A percentile compares a stretch with the other conserved stretches of the same genome.
phyloP scores from a whole-genome alignment of 371 early-diverging fungal genomes.

The Mortierella sp. region DNA sequence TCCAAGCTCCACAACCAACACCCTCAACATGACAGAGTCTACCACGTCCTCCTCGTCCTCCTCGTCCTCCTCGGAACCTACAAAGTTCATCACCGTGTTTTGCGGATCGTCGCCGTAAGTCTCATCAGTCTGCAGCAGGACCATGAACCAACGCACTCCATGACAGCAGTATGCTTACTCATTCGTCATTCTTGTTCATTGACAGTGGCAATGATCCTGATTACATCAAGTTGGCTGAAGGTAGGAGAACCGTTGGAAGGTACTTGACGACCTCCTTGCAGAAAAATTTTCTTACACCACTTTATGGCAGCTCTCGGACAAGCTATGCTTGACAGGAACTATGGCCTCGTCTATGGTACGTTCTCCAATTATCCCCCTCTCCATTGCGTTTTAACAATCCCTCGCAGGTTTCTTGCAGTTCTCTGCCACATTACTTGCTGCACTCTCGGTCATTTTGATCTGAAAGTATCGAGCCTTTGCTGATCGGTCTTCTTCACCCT shows the following conservation, averaged over 20 bases:
- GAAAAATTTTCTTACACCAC: background rate
- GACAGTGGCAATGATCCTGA: slow-evolving; percentile 60
- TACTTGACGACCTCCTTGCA: too few relatives aligned
- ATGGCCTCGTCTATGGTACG: slow-evolving; percentile 84
- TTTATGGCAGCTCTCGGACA: slow-evolving; percentile 65
- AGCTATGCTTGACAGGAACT: slow-evolving; percentile 66
- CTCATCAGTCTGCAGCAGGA: slow-evolving; percentile 17
- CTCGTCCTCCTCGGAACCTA: too few relatives aligned
- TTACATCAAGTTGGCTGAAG: slow-evolving; percentile 65
- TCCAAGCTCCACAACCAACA: background rate
- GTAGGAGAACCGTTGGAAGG: slow-evolving; percentile 57
- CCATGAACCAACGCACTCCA: background rate
- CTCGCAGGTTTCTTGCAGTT: too few relatives aligned
- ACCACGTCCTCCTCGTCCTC: slow-evolving; percentile 16
- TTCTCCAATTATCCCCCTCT: background rate
- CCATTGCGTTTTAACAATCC: background rate
- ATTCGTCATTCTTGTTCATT: background rate
- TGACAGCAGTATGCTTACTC: background rate
- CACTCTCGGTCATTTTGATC: too few relatives aligned
- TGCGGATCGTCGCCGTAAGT: slow-evolving; percentile 71
- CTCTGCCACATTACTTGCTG: too few relatives aligned
- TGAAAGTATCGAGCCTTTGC: too few relatives aligned
- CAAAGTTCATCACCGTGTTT: slow-evolving; percentile 78
- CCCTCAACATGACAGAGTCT: slow-evolving; percentile 16
- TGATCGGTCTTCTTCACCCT: background rate